Conservation (phyloP, 1,284 basidiomycete genomes). For the Megacollybia platyphylla region DNA sequence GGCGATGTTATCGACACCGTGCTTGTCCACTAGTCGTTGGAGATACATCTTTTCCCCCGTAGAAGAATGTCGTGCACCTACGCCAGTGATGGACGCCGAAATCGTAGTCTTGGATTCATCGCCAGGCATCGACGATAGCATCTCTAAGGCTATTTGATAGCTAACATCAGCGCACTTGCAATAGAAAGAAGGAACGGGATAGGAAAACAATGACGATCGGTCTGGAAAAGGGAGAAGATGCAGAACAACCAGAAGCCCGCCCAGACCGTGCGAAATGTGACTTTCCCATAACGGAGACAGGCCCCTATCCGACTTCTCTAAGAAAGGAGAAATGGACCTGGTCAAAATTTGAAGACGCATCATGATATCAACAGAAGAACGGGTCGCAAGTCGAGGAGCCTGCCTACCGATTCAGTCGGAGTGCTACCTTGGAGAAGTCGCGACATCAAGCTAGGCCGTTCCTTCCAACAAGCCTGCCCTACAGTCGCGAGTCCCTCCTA, state of each 20-base stretch:
- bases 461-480: no score
- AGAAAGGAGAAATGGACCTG: no score
- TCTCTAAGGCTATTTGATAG: constrained; percentile 20
- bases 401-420: no score
- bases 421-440: no score
- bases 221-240: constrained; percentile 4
- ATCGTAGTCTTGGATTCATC: constrained; percentile 16
- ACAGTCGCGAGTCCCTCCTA: no score
- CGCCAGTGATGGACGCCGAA: constrained; percentile 24
- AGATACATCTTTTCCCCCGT: constrained; percentile 63
- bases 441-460: no score
- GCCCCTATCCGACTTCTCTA: neutral
- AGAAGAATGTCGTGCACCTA: constrained; percentile 54
- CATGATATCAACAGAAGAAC: no score
- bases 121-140: constrained; percentile 15
- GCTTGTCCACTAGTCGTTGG: constrained; percentile 48
- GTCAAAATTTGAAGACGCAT: no score
- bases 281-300: neutral
- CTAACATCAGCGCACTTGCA: constrained; percentile 7
- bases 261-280: constrained; percentile 2
- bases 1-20: constrained; percentile 58
- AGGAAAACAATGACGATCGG: neutral
- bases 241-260: constrained; percentile 1
- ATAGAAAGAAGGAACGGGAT: neutral
- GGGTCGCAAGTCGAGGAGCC: no score